Evolutionary conservation across 1,139 yeast species (phyloP).

Genomic region (Saccharomyces uvarum): DNA sequence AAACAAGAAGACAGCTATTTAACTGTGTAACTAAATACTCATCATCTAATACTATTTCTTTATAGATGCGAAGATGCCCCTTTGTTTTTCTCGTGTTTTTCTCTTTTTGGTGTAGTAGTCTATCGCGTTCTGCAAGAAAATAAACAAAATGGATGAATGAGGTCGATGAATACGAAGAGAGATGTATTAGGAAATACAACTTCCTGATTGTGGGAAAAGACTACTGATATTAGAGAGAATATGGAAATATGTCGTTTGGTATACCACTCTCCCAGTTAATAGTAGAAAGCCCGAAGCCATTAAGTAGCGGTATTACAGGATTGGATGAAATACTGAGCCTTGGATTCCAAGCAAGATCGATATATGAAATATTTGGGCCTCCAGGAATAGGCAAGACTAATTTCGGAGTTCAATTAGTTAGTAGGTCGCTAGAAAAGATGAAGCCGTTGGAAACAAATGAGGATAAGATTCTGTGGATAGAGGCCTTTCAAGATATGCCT

Average conservation of each 20-base stretch:
- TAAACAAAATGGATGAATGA: not conserved
- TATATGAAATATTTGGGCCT: conserved; percentile 31
- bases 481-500: conserved; percentile 19
- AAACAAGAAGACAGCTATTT: not conserved
- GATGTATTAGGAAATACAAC: no score
- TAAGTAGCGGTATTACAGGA: conserved; percentile 20
- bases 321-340: conserved; percentile 22
- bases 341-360: conserved; percentile 25
- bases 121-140: not conserved
- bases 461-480: conserved; percentile 25
- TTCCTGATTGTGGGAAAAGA: not conserved
- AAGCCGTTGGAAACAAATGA: not conserved
- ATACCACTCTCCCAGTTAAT: conserved; percentile 30
- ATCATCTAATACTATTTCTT: not conserved
- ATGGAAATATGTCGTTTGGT: conserved; percentile 26
- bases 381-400: conserved; percentile 30
- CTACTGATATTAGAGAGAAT: not conserved
- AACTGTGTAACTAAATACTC: not conserved
- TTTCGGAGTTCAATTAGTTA: conserved; percentile 19
- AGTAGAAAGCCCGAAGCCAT: conserved; percentile 18
- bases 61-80: not conserved
- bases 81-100: not conserved
- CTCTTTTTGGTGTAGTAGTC: not conserved
- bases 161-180: not conserved
- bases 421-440: conserved; percentile 2